Percentiles rank a stretch among this genome's conserved stretches.
phyloP scores from a whole-genome alignment of 345 rosid species.

The Bruguiera sexangula region DNA sequence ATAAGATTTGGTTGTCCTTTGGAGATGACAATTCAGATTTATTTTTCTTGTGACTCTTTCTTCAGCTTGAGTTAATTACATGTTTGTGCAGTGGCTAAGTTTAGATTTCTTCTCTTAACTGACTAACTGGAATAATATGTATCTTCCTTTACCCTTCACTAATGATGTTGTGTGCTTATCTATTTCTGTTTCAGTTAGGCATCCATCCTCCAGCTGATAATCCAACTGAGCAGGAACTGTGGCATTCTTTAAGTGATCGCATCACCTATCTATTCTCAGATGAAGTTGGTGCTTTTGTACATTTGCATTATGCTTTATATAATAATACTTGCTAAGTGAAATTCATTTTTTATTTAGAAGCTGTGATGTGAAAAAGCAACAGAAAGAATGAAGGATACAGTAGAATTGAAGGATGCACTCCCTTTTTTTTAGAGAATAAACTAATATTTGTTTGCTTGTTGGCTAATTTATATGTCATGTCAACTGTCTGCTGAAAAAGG shows the following conservation, averaged over 20 bases:
- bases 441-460: background rate
- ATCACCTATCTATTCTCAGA: constrained; percentile 54
- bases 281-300: constrained; percentile 52
- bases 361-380: background rate
- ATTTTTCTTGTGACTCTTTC: too few relatives aligned
- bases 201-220: constrained; percentile 38
- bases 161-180: constrained; percentile 1
- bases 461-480: background rate
- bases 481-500: too few relatives aligned
- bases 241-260: constrained; percentile 52
- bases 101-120: background rate
- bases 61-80: too few relatives aligned
- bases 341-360: background rate
- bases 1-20: too few relatives aligned
- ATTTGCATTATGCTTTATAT: too few relatives aligned
- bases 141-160: constrained; percentile 6
- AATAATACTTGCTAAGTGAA: background rate
- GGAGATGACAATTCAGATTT: too few relatives aligned
- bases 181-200: constrained; percentile 59
- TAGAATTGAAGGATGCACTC: background rate
- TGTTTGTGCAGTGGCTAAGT: too few relatives aligned
- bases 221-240: constrained; percentile 58
- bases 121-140: background rate
- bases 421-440: too few relatives aligned
- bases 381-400: background rate